These are phyloP conservation scores for Spergularia bocconei DNA, from an alignment of 148 eudicot species.

Conservation along the genomic window DNA sequence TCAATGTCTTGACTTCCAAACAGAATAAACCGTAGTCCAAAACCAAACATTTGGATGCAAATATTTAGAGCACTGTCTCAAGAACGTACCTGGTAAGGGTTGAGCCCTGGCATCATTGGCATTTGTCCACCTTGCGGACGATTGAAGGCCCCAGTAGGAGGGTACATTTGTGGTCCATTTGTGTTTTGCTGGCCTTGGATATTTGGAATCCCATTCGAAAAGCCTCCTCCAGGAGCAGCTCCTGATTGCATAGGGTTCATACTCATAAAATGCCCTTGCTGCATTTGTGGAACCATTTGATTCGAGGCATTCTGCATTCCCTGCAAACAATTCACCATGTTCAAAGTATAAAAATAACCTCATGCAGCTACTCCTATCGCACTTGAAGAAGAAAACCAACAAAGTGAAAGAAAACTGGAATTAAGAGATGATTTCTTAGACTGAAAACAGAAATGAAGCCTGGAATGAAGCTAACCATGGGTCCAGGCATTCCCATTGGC, in stretches of 20 bases:
- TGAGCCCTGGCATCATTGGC: slow-evolving; percentile 86
- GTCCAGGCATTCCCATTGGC: slow-evolving; percentile 53
- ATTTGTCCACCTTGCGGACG: slow-evolving; percentile 85
- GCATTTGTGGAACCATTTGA: slow-evolving; percentile 85
- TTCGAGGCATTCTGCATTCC: slow-evolving; percentile 72
- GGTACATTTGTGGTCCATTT: slow-evolving; percentile 73
- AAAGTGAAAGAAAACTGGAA: not conserved
- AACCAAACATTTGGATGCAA: not conserved
- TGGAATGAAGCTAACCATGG: slow-evolving; percentile 40
- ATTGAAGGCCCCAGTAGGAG: slow-evolving; percentile 62
- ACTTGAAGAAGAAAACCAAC: not conserved
- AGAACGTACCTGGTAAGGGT: slow-evolving; percentile 75
- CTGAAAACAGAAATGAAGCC: not conserved
- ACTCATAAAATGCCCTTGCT: slow-evolving; percentile 78
- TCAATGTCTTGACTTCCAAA: not conserved
- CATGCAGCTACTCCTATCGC: not conserved
- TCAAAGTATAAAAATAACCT: not conserved
- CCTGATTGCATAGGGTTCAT: slow-evolving; percentile 74
- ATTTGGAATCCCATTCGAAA: slow-evolving; percentile 59
- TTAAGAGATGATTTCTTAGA: not conserved
- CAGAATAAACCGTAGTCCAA: not conserved
- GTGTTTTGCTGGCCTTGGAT: slow-evolving; percentile 66
- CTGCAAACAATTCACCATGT: slow-evolving; percentile 26
- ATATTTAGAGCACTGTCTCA: not conserved
- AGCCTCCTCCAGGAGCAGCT: slow-evolving; percentile 54